Evolutionary conservation across 108 stramenopile species (phyloP).

Genomic region (Nannochloropsis granulata): DNA sequence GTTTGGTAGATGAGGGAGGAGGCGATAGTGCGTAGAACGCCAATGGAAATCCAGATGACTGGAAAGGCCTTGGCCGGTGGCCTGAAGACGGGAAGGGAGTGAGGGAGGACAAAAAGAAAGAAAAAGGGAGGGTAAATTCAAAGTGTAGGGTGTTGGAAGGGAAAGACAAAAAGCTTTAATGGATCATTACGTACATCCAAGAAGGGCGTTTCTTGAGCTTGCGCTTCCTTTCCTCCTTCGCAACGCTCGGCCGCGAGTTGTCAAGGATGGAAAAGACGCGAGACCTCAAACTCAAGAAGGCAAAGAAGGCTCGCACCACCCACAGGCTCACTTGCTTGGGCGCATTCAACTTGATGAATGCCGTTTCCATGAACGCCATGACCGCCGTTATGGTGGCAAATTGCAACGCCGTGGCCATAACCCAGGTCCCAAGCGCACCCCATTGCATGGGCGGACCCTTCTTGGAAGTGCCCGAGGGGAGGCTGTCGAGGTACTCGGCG

Average conservation of each 20-base stretch:
- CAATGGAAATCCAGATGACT: conserved; percentile 79
- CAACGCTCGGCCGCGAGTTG: conserved; percentile 42
- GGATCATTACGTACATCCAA: conserved; percentile 47
- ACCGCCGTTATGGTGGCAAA: not conserved
- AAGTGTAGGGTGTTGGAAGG: too few species aligned
- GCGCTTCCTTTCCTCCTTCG: conserved; percentile 17
- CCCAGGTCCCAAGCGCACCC: not conserved
- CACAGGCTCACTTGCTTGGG: not conserved
- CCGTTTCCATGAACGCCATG: not conserved
- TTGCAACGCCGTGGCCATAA: not conserved
- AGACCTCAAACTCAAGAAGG: conserved; percentile 31
- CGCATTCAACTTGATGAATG: not conserved
- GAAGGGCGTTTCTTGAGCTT: conserved; percentile 9
- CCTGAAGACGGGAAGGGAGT: conserved; percentile 51
- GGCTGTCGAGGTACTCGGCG: not conserved
- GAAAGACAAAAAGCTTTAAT: too few species aligned
- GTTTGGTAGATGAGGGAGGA: conserved; percentile 47
- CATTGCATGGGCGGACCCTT: not conserved
- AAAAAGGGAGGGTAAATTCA: too few species aligned
- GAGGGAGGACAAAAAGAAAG: too few species aligned
- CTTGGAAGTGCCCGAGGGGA: not conserved
- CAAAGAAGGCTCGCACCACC: conserved; percentile 11
- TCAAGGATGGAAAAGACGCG: conserved; percentile 45
- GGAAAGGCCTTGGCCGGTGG: conserved; percentile 77
- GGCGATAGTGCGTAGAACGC: conserved; percentile 55